Percentiles rank a stretch among this genome's conserved stretches.
Evolutionary conservation across 345 rosid species (phyloP).

Genomic region (Litchi chinensis): DNA sequence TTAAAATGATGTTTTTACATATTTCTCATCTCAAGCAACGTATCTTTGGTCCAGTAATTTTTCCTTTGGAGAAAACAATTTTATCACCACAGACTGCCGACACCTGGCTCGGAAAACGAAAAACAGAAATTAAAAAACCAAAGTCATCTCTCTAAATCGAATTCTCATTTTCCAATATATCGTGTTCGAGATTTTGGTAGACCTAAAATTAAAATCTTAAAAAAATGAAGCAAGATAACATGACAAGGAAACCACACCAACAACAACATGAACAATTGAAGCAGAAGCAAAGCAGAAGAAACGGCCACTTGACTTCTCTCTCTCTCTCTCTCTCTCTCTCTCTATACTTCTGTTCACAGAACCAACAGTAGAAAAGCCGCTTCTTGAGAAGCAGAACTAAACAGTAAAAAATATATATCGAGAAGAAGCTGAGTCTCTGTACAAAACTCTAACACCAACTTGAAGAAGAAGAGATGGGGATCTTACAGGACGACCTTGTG

Average conservation of each 20-base stretch:
- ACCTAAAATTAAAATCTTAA: too few relatives aligned
- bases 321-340: neutral
- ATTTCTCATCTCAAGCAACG: too few relatives aligned
- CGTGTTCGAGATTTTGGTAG: neutral
- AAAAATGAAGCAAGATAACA: neutral
- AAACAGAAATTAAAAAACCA: too few relatives aligned
- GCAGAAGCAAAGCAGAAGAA: conserved; percentile 32
- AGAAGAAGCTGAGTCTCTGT: neutral
- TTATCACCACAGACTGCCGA: too few relatives aligned
- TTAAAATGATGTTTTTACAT: too few relatives aligned
- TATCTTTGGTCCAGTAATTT: too few relatives aligned
- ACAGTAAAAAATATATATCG: neutral
- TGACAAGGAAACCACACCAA: conserved; percentile 21
- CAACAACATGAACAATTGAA: conserved; percentile 33
- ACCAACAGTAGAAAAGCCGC: neutral
- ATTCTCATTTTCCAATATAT: conserved; percentile 2
- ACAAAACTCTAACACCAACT: neutral
- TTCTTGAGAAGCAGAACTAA: neutral
- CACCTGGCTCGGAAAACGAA: too few relatives aligned
- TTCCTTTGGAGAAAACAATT: too few relatives aligned
- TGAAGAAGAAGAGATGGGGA: conserved; percentile 57
- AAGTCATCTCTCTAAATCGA: neutral
- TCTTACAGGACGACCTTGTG: conserved; percentile 82
- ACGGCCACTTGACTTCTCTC: neutral
- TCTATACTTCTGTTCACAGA: conserved; percentile 8